phyloP scores from a whole-genome alignment of 805 yeast species.

The Saturnispora serradocipensis region DNA sequence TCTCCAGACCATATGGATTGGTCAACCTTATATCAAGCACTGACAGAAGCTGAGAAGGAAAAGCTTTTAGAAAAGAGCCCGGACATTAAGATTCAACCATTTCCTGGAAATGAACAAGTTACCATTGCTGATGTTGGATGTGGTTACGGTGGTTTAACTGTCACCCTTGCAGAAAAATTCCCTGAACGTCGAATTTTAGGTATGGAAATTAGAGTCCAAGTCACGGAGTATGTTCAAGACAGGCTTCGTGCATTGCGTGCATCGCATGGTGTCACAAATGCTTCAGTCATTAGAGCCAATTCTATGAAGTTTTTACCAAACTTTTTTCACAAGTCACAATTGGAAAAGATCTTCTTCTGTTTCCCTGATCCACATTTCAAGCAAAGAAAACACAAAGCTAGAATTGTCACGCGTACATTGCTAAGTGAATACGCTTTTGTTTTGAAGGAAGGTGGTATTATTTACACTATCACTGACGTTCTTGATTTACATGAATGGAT shows the following conservation, averaged over 20 bases:
- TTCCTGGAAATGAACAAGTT: slow-evolving; percentile 29
- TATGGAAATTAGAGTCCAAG: slow-evolving; percentile 97
- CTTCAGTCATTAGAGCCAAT: slow-evolving; percentile 85
- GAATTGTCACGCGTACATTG: slow-evolving; percentile 85
- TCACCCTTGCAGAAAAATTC: slow-evolving; percentile 68
- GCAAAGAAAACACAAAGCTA: slow-evolving; percentile 93
- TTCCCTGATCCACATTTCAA: slow-evolving; percentile 99
- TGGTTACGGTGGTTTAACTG: slow-evolving; percentile 90
- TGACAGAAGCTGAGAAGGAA: slow-evolving; percentile 28
- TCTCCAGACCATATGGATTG: slow-evolving; percentile 84
- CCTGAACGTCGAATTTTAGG: slow-evolving; percentile 75
- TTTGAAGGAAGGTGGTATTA: slow-evolving; percentile 73
- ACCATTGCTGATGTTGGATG: slow-evolving; percentile 96
- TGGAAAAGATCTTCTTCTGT: slow-evolving; percentile 90
- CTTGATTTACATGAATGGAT: slow-evolving; percentile 91
- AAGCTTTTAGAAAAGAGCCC: slow-evolving; percentile 24
- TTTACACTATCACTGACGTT: slow-evolving; percentile 95
- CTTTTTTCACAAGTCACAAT: slow-evolving; percentile 74
- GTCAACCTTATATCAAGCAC: slow-evolving; percentile 65
- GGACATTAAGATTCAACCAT: slow-evolving; percentile 24
- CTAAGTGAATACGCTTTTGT: slow-evolving; percentile 89
- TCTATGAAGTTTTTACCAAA: slow-evolving; percentile 97
- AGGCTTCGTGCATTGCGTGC: slow-evolving; percentile 82
- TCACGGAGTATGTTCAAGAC: slow-evolving; percentile 94
- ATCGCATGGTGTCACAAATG: slow-evolving; percentile 60